Base-by-base conservation (phyloP, 345 rosid genomes). In the Moringa oleifera region DNA sequence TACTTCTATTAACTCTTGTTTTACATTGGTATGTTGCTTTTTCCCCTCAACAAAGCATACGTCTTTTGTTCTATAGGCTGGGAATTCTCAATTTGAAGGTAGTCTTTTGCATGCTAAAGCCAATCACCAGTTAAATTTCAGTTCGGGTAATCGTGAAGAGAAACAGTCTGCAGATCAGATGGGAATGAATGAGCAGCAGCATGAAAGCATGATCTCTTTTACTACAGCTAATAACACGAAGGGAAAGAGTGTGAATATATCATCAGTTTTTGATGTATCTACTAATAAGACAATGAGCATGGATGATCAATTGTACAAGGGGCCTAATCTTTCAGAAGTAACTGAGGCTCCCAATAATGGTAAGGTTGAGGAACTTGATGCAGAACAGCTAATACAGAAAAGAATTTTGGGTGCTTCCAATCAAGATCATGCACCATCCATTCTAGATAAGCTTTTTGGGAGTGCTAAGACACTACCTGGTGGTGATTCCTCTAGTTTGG, bases 371-470 rank as follows among this genome's bases (percentile, higher is more conserved):
- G 85, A 80, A 59, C 80, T 75, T 69, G 80, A 82, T 76, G 71
- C 71, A 33, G 63, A 55, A 66, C 61, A 71, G 61, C 63, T 70
- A 57, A 68, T 51, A 33, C 69, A 58, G 55, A 71, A 69, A 69
- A 75, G 78, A 79, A 59, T 68, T 68, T 59, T 59, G 51, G 82
- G 68, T 41, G 78, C 57, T 63, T 66, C 85, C 20, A 74, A 49
- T 25, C 69, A 71, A 20, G 64, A 63, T 28, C 72, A 72, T 55
- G 73, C 86, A 61, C 70, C 83, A 66, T 82, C 97, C 66, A 80
- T 91, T 71, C 85, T 94, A 51, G 95, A 91, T 68, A 89, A 84
- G 79, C 73, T 85, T 61, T 91, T 94, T 67, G 75, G 83, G 69
- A 79, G 80, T 55, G 83, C 83, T 50, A 69, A 77, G 60, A 76